phyloP scores from a whole-genome alignment of 257 asterid genomes.

The Solanum piurae region DNA sequence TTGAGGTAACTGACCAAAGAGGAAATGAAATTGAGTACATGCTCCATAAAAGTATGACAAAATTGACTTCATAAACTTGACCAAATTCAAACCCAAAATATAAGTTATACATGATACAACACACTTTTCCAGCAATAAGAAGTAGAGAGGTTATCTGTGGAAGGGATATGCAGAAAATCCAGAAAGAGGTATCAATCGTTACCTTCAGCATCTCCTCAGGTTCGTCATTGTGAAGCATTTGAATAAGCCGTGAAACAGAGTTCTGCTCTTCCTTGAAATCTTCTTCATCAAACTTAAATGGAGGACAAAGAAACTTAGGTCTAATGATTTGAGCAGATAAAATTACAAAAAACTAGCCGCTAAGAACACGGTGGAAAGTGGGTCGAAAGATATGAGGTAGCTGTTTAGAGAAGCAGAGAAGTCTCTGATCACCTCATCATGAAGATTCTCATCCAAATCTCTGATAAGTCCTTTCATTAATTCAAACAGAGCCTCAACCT shows the following conservation, averaged over 20 bases:
- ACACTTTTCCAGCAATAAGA: neutral
- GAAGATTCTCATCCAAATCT: constrained; percentile 53
- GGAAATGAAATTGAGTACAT: neutral
- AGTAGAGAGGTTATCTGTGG: neutral
- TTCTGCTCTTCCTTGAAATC: constrained; percentile 96
- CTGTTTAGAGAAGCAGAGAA: neutral
- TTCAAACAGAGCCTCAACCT: constrained; percentile 89
- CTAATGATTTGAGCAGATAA: neutral
- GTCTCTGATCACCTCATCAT: constrained; percentile 59
- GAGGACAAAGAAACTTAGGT: neutral
- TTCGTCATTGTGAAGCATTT: constrained; percentile 77
- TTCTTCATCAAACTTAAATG: constrained; percentile 72
- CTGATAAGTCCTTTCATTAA: constrained; percentile 78
- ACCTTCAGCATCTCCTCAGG: constrained; percentile 96
- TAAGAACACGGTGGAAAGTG: neutral
- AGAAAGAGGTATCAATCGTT: constrained; percentile 2
- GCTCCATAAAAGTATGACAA: neutral
- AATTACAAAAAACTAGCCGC: neutral
- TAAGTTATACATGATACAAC: neutral
- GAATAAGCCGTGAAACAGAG: constrained; percentile 82
- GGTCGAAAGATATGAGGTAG: neutral
- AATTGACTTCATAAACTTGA: neutral
- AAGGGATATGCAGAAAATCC: neutral
- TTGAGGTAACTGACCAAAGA: neutral
- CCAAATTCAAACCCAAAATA: neutral